Conservation (phyloP, 441 rosid genomes). For the Euphorbia corollata region DNA sequence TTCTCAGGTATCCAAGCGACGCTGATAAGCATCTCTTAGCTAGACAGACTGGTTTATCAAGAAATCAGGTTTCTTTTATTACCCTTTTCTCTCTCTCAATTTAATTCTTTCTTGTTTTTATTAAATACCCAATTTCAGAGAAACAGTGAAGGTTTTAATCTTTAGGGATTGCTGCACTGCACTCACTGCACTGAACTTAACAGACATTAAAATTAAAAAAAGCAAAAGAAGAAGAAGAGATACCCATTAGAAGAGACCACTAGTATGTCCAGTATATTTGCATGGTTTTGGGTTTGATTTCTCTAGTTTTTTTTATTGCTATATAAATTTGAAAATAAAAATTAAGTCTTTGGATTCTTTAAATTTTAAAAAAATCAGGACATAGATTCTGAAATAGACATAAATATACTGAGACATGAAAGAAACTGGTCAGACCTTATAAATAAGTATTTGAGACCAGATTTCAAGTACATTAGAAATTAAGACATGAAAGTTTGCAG, state of each 20-base stretch:
- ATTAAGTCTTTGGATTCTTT: conserved; percentile 21
- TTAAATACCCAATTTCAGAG: not conserved
- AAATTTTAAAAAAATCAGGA: conserved; percentile 1
- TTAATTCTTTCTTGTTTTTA: not conserved
- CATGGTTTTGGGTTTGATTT: conserved; percentile 27
- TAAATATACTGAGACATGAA: conserved; percentile 23
- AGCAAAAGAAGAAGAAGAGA: not conserved
- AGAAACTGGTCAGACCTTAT: conserved; percentile 14
- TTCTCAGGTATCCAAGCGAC: conserved; percentile 99
- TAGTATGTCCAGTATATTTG: conserved; percentile 26
- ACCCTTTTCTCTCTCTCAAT: conserved; percentile 14
- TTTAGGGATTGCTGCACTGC: conserved; percentile 13
- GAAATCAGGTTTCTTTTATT: conserved; percentile 61
- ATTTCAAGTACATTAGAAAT: conserved; percentile 28
- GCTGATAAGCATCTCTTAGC: conserved; percentile 98
- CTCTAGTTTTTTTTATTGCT: no score
- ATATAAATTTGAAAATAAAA: not conserved
- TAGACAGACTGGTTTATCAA: conserved; percentile 91
- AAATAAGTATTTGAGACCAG: conserved; percentile 17
- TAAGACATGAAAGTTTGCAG: conserved; percentile 43
- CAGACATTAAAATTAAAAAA: not conserved
- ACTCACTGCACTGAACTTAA: conserved; percentile 6
- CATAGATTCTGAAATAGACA: conserved; percentile 38
- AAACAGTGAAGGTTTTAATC: conserved; percentile 12
- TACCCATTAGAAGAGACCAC: conserved; percentile 17